Evolutionary conservation across 352 stramenopile species (phyloP), one percentile per base, ranked within the genome.

Genomic region (Phytopythium oedochilum): DNA sequence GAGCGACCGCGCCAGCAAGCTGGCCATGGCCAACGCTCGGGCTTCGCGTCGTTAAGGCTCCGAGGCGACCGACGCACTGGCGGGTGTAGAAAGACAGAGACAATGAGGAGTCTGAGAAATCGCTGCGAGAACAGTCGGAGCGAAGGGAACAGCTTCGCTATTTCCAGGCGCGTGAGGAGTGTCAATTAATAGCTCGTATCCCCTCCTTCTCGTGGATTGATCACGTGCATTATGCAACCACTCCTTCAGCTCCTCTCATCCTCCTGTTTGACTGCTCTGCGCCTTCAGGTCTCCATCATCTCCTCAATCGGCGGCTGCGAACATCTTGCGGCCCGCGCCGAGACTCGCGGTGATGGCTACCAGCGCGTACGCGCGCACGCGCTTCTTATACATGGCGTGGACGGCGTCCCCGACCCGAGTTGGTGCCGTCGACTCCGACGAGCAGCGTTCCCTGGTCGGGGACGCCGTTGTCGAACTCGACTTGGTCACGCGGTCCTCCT

Each of bases 351-450:
- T 40, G 38, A 88, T 80, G 28, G 59, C 63, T 10, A 78, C 63
- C 0, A 55, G 55, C 0, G 61, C 75, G 28, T 80, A 74, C 26
- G 68, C 53, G 28, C 75, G 75, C 75, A 88, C 64, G 63, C 8
- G 78, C 75, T 45, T 88, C 78, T 25, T 76, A 53, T 5, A 88
- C 75, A 88, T 86, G 4, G 78, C 77, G 61, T 88, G 78, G 31
- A 83, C 63, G 0, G 78, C 75, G 44, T 88, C 78, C 9, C 78
- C 78, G 1, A 88, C n/a, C n/a, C 0, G 78, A 89, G 0, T 61
- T 82, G 22, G 73, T 79, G 20, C 78, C 78, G 32, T 89, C 78
- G 1, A 70, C 78, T 17, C 71, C 78, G 0, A 89, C 61, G 0
- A 89, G 63, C 12, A 89, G 39, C 9, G 60, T 71, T 3, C 78